Percentiles rank a stretch among this genome's conserved stretches.
These are phyloP conservation scores for Wickerhamiella azyma DNA, from an alignment of 805 yeast genomes.

Conservation along the genomic window DNA sequence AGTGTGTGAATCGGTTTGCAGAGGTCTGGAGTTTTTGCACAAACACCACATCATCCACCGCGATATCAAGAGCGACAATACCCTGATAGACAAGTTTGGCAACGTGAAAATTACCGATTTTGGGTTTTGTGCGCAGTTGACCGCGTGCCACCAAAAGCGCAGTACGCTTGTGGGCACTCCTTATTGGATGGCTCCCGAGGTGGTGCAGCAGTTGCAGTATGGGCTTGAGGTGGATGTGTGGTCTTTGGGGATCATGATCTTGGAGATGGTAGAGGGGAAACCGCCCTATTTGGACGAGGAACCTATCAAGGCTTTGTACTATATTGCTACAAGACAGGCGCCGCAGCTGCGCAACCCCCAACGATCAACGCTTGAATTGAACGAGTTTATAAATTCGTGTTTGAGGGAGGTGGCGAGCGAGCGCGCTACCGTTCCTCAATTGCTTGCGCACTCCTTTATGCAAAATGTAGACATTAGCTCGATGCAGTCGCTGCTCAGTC, in stretches of 20 bases:
- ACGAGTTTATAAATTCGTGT: constrained; percentile 81
- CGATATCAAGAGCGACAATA: constrained; percentile 93
- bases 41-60: constrained; percentile 84
- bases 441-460: constrained; percentile 52
- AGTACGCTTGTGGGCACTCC: constrained; percentile 74
- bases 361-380: constrained; percentile 48
- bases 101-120: constrained; percentile 87
- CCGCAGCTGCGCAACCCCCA: constrained; percentile 86
- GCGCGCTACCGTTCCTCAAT: constrained; percentile 74
- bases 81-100: constrained; percentile 78
- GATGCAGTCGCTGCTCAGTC: neutral
- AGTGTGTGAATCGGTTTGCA: constrained; percentile 62
- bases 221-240: constrained; percentile 84
- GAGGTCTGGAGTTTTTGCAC: constrained; percentile 72
- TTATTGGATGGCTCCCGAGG: constrained; percentile 46
- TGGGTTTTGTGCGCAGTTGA: constrained; percentile 92
- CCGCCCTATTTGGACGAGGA: constrained; percentile 96
- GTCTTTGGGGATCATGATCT: constrained; percentile 90
- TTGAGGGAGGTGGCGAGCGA: constrained; percentile 88
- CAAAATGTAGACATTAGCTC: neutral
- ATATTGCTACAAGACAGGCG: constrained; percentile 84
- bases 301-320: constrained; percentile 85
- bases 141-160: constrained; percentile 60
- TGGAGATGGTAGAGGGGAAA: constrained; percentile 89
- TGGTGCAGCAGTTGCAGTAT: constrained; percentile 32